A percentile compares a stretch with the other conserved stretches of the same genome.
Evolutionary conservation across 768 basidiomycete genomes (phyloP).

Genomic region (Nidularia sp.): DNA sequence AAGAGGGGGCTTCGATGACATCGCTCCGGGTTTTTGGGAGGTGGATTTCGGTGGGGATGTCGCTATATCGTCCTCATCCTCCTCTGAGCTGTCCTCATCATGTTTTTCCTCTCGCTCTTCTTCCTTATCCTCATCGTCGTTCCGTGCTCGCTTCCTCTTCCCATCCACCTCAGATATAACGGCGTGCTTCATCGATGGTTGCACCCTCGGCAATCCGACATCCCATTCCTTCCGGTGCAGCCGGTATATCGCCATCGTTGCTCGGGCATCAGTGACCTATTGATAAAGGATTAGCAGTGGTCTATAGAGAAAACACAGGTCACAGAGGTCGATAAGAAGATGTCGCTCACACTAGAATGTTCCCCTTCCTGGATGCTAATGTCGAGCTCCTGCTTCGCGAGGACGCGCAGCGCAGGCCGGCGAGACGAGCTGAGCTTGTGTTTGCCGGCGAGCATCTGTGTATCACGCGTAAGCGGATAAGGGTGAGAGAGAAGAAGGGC

Average conservation of each 20-base stretch:
- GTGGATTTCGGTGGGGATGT: not conserved
- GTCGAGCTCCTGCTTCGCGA: slow-evolving; percentile 77
- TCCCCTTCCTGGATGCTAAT: slow-evolving; percentile 83
- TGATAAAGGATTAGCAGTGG: not conserved
- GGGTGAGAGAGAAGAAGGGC: slow-evolving; percentile 74
- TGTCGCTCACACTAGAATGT: slow-evolving; percentile 75
- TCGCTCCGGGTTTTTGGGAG: not conserved
- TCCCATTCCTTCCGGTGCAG: slow-evolving; percentile 85
- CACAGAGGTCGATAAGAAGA: not conserved
- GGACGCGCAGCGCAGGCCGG: slow-evolving; percentile 71
- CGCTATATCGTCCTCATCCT: slow-evolving; percentile 13
- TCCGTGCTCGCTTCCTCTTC: slow-evolving; percentile 14
- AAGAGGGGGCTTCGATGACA: not conserved
- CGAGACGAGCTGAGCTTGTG: slow-evolving; percentile 58
- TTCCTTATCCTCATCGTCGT: slow-evolving; percentile 7
- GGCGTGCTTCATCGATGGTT: slow-evolving; percentile 2
- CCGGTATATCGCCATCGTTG: slow-evolving; percentile 92
- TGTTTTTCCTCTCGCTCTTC: slow-evolving; percentile 8
- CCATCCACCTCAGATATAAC: slow-evolving; percentile 7
- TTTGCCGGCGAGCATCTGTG: slow-evolving; percentile 58
- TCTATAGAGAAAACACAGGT: not conserved
- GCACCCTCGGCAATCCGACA: slow-evolving; percentile 14
- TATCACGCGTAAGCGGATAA: slow-evolving; percentile 60
- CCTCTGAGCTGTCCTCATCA: slow-evolving; percentile 3
- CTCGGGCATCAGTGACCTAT: slow-evolving; percentile 89